Percentiles rank a stretch among this genome's conserved stretches.
Evolutionary conservation across 768 basidiomycete genomes (phyloP).

Genomic region (Scleroderma bovista): DNA sequence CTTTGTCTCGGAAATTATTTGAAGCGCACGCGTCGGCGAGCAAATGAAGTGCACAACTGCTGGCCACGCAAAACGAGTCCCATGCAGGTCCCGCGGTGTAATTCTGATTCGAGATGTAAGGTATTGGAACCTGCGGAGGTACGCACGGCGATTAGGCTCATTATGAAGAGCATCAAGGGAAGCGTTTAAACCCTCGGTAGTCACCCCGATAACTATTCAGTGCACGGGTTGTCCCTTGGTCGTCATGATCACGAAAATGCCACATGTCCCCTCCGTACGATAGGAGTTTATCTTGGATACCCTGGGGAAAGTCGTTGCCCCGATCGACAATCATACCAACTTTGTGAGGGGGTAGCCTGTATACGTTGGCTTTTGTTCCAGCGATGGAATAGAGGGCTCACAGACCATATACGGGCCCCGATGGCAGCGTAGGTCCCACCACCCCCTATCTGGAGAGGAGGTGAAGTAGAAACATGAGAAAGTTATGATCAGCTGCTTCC

Average conservation of each 20-base stretch:
- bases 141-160: conserved; percentile 5
- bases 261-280: conserved; percentile 73
- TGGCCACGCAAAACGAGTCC: conserved; percentile 47
- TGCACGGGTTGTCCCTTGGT: conserved; percentile 60
- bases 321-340: conserved; percentile 86
- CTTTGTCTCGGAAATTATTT: conserved; percentile 60
- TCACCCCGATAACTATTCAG: conserved; percentile 75
- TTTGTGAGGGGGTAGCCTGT: conserved; percentile 59
- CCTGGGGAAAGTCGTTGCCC: conserved; percentile 67
- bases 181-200: conserved; percentile 48
- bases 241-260: conserved; percentile 59
- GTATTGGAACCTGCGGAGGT: conserved; percentile 62
- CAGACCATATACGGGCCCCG: conserved; percentile 77
- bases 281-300: conserved; percentile 50
- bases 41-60: conserved; percentile 79
- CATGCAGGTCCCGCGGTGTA: conserved; percentile 60
- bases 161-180: conserved; percentile 3
- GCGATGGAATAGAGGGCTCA: background rate
- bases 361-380: background rate
- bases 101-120: conserved; percentile 66
- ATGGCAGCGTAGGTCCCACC: conserved; percentile 81
- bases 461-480: background rate
- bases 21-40: conserved; percentile 65
- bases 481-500: conserved; percentile 27
- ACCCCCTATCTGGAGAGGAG: conserved; percentile 67